Percentiles rank a stretch among this genome's conserved stretches.
phyloP scores from a whole-genome alignment of 2,329 filamentous ascomycete species.

The Grosmannia huntii region DNA sequence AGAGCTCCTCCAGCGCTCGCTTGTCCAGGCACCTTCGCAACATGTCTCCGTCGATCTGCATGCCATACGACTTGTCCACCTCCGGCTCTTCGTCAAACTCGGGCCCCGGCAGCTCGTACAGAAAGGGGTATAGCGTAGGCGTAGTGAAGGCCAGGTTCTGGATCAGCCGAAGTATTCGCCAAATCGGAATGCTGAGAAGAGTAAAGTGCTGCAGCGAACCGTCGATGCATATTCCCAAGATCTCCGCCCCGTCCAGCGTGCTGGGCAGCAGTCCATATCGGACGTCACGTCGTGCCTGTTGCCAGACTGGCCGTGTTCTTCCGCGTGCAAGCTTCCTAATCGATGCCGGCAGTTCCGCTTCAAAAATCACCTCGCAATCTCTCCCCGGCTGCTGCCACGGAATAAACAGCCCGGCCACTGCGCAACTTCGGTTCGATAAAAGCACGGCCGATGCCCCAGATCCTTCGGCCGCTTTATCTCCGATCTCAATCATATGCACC shows the following conservation, averaged over 20 bases:
- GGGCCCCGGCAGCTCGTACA: conserved; percentile 16
- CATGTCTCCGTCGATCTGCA: conserved; percentile 58
- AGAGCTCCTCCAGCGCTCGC: conserved; percentile 30
- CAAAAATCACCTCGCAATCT: conserved; percentile 37
- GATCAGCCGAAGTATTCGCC: conserved; percentile 58
- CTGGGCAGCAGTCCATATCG: conserved; percentile 31
- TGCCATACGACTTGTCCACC: conserved; percentile 28
- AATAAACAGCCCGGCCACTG: conserved; percentile 37
- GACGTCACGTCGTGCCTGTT: conserved; percentile 18
- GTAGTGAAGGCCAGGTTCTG: conserved; percentile 51
- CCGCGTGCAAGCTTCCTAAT: conserved; percentile 43
- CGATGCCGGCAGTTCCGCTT: conserved; percentile 41
- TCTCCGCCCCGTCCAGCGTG: conserved; percentile 32
- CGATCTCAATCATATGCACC: conserved; percentile 32
- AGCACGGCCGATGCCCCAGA: conserved; percentile 28
- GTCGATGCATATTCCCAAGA: conserved; percentile 55
- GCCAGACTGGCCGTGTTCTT: conserved; percentile 40
- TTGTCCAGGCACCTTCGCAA: conserved; percentile 39
- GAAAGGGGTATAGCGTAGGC: conserved; percentile 35
- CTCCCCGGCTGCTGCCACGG: conserved; percentile 27
- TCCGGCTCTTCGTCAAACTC: conserved; percentile 21
- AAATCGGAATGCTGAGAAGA: conserved; percentile 47
- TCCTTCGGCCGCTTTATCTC: conserved; percentile 14
- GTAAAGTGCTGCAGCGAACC: conserved; percentile 59
- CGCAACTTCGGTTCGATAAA: conserved; percentile 33